Percentiles rank a stretch among this genome's conserved stretches.
Evolutionary conservation across 495 filamentous ascomycete genomes (phyloP).

Genomic region (Podospora tetraspora): DNA sequence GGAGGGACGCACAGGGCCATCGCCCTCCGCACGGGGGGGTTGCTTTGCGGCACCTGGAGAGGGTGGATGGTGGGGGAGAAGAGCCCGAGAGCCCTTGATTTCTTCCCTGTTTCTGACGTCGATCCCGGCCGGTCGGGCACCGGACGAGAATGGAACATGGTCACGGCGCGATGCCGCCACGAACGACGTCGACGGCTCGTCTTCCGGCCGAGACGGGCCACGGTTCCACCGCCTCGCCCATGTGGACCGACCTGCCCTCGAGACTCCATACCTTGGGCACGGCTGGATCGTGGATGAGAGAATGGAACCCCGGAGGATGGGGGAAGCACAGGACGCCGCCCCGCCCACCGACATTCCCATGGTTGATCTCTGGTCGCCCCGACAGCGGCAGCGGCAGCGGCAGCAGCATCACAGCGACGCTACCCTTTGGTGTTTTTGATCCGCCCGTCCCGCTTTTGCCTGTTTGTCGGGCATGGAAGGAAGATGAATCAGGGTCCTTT

Average conservation of each 20-base stretch:
- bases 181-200: background rate
- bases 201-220: background rate
- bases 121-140: slow-evolving; percentile 9
- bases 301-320: too few relatives aligned
- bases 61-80: slow-evolving; percentile 8
- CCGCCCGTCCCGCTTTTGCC: slow-evolving; percentile 1
- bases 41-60: background rate
- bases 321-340: background rate
- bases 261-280: too few relatives aligned
- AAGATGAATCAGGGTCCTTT: slow-evolving; percentile 1
- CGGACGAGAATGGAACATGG: background rate
- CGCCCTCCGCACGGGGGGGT: slow-evolving; percentile 6
- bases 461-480: background rate
- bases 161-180: slow-evolving; percentile 2
- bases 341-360: background rate
- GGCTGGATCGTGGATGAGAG: too few relatives aligned
- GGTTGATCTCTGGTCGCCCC: background rate
- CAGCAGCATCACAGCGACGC: background rate
- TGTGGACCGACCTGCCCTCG: background rate
- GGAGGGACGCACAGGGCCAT: slow-evolving; percentile 1
- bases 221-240: background rate
- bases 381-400: background rate
- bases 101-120: background rate
- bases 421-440: slow-evolving; percentile 1
- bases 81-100: background rate